phyloP scores from a whole-genome alignment of 768 basidiomycete genomes.

The Glaciozyma martinii region DNA sequence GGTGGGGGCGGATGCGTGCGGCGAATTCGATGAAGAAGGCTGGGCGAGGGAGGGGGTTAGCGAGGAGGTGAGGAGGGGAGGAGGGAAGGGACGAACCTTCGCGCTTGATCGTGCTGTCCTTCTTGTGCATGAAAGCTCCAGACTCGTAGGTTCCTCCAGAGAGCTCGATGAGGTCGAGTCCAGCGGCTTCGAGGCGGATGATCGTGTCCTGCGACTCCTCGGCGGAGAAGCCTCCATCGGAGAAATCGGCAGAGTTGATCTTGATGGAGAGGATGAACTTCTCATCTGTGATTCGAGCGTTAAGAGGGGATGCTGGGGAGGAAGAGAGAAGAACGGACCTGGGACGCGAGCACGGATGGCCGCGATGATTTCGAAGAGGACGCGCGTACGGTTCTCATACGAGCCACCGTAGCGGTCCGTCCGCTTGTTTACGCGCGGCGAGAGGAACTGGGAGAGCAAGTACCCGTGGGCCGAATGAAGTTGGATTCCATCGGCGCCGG shows the following conservation, averaged over 20 bases:
- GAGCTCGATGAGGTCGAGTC: slow-evolving; percentile 45
- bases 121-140: not conserved
- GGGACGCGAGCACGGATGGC: slow-evolving; percentile 25
- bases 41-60: slow-evolving; percentile 21
- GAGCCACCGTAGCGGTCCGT: slow-evolving; percentile 41
- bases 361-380: slow-evolving; percentile 39
- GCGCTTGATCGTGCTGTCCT: not conserved
- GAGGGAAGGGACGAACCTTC: not conserved
- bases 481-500: slow-evolving; percentile 30
- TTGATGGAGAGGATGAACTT: slow-evolving; percentile 34
- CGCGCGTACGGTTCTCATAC: slow-evolving; percentile 39
- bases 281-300: slow-evolving; percentile 3
- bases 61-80: not conserved
- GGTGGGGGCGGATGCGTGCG: slow-evolving; percentile 10
- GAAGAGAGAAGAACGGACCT: too few relatives aligned
- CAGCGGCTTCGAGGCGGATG: slow-evolving; percentile 38
- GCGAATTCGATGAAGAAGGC: slow-evolving; percentile 35
- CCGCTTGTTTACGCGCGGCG: slow-evolving; percentile 39
- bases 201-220: slow-evolving; percentile 40
- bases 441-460: slow-evolving; percentile 39
- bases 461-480: slow-evolving; percentile 33
- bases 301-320: not conserved
- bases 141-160: slow-evolving; percentile 42
- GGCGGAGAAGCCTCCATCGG: slow-evolving; percentile 35
- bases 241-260: slow-evolving; percentile 32